Conservation (phyloP, 1,139 yeast genomes). For the Taphrina wiesneri region DNA sequence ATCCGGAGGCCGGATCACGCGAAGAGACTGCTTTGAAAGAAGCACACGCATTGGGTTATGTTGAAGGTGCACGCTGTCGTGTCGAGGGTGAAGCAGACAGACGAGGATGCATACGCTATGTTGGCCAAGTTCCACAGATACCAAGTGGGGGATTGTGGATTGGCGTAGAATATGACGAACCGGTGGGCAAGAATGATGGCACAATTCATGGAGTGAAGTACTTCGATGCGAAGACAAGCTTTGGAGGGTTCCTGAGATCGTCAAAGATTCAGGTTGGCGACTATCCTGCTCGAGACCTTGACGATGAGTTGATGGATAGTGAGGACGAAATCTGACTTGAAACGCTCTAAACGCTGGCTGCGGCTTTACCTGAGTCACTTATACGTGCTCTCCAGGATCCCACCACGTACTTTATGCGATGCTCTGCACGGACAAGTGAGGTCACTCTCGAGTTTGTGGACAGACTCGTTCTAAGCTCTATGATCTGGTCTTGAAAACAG, state of each 20-base stretch:
- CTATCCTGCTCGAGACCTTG: conserved; percentile 44
- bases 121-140: conserved; percentile 67
- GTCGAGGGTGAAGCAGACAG: conserved; percentile 53
- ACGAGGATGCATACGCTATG: conserved; percentile 64
- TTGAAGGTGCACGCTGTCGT: conserved; percentile 48
- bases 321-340: conserved; percentile 41
- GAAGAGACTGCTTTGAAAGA: conserved; percentile 37
- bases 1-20: conserved; percentile 53
- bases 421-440: no score
- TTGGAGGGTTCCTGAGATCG: conserved; percentile 55
- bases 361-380: no score
- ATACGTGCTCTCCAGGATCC: no score
- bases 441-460: no score
- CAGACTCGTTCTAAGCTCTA: no score
- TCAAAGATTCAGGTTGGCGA: conserved; percentile 47
- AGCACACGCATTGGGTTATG: conserved; percentile 43
- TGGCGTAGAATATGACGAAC: conserved; percentile 68
- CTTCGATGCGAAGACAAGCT: conserved; percentile 54
- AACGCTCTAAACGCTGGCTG: neutral
- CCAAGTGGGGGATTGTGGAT: conserved; percentile 56
- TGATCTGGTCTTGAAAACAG: no score
- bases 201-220: conserved; percentile 63
- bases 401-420: no score
- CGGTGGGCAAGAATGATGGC: conserved; percentile 79
- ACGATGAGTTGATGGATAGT: conserved; percentile 41